phyloP scores from a whole-genome alignment of 805 yeast genomes.

The Wickerhamiella hasegawae region DNA sequence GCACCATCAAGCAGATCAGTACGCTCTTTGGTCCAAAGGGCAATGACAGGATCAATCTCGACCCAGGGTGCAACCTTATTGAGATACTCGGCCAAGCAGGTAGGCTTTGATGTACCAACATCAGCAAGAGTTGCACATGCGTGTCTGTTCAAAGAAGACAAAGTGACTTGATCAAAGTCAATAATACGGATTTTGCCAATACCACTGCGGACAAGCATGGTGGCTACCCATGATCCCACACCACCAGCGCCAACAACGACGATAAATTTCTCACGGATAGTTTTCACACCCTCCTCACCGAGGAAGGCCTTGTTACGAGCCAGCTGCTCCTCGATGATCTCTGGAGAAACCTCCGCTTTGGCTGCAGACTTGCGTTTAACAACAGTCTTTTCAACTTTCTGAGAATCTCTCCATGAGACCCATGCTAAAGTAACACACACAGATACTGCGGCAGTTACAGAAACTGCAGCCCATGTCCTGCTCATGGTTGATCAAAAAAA shows the following conservation, averaged over 20 bases:
- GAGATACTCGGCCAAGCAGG: conserved; percentile 55
- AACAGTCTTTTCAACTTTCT: not conserved
- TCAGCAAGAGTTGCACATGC: conserved; percentile 84
- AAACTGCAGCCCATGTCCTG: not conserved
- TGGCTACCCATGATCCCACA: conserved; percentile 92
- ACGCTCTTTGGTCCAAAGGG: conserved; percentile 54
- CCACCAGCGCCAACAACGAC: conserved; percentile 94
- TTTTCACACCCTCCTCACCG: conserved; percentile 68
- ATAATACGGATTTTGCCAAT: conserved; percentile 61
- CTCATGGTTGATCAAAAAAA: too few relatives aligned
- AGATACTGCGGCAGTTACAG: conserved; percentile 3
- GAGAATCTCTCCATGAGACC: not conserved
- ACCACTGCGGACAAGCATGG: conserved; percentile 86
- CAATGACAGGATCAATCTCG: conserved; percentile 57
- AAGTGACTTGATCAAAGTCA: conserved; percentile 92
- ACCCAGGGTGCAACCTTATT: conserved; percentile 86
- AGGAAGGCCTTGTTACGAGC: conserved; percentile 89
- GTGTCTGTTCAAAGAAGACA: conserved; percentile 84
- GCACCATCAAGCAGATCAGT: conserved; percentile 53
- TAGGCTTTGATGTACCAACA: conserved; percentile 86
- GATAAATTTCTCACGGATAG: conserved; percentile 52
- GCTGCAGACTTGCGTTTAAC: not conserved
- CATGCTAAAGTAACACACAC: conserved; percentile 1
- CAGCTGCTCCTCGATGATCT: conserved; percentile 73
- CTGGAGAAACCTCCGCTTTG: conserved; percentile 35